Evolutionary conservation across 208 protist genomes (phyloP).

Genomic region (Phytomonas francai): DNA sequence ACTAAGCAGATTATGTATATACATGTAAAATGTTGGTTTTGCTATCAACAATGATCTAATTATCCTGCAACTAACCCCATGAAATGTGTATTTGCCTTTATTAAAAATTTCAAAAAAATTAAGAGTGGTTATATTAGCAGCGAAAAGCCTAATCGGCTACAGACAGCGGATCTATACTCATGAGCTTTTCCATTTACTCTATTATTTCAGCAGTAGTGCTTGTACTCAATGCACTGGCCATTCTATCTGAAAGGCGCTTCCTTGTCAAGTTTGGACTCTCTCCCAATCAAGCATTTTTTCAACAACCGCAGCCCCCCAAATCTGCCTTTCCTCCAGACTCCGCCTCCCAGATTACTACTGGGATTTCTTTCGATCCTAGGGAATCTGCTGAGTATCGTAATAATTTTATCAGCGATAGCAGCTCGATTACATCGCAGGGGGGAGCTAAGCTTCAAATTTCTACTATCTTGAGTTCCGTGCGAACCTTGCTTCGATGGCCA

Average conservation of each 20-base stretch:
- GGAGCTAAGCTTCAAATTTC: conserved; percentile 38
- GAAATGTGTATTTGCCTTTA: no score
- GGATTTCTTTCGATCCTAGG: conserved; percentile 1
- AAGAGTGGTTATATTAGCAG: no score
- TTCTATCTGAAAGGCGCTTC: conserved; percentile 79
- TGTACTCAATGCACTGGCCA: conserved; percentile 71
- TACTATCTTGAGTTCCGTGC: conserved; percentile 58
- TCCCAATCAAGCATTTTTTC: conserved; percentile 18
- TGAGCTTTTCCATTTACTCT: conserved; percentile 68
- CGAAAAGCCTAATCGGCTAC: no score
- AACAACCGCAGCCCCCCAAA: conserved; percentile 10
- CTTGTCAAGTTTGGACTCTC: conserved; percentile 67
- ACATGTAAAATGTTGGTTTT: no score
- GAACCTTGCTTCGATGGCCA: conserved; percentile 68
- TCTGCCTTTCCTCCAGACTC: conserved; percentile 16
- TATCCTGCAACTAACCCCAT: no score
- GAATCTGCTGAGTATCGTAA: background rate
- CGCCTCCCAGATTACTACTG: background rate
- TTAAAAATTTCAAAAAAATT: no score
- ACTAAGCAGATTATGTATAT: no score
- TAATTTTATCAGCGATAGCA: background rate
- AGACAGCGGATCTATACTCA: conserved; percentile 10
- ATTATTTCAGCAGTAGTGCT: conserved; percentile 47
- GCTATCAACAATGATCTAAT: no score
- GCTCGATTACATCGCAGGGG: background rate